Percentiles rank a stretch among this genome's conserved stretches.
phyloP scores from a whole-genome alignment of 495 filamentous ascomycete genomes.

The Hypoxylon lienhwacheense region DNA sequence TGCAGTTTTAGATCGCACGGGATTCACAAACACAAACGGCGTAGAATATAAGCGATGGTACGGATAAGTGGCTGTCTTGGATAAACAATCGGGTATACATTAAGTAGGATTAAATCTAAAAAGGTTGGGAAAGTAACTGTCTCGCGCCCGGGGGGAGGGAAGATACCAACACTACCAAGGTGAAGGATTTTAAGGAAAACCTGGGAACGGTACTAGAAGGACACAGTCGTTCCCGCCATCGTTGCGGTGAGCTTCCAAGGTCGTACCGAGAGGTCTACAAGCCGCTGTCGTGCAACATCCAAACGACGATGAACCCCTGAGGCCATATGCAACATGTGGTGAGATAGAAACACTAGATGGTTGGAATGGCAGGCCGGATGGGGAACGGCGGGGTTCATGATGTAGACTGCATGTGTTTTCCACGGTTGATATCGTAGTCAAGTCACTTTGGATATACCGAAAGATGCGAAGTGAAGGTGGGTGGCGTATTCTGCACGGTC shows the following conservation, averaged over 20 bases:
- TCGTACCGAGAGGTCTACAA: slow-evolving; percentile 33
- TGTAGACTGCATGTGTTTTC: slow-evolving; percentile 27
- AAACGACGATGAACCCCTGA: slow-evolving; percentile 34
- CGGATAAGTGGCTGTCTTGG: too few species aligned
- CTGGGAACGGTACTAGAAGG: slow-evolving; percentile 5
- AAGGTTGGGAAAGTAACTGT: slow-evolving; percentile 11
- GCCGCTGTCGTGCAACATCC: slow-evolving; percentile 34
- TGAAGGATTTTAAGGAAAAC: slow-evolving; percentile 31
- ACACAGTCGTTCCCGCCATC: slow-evolving; percentile 7
- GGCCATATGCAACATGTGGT: slow-evolving; percentile 18
- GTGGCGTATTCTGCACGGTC: slow-evolving; percentile 26
- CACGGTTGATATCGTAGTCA: slow-evolving; percentile 21
- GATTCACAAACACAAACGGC: neutral
- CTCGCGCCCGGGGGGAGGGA: slow-evolving; percentile 11
- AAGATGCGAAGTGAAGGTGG: slow-evolving; percentile 24
- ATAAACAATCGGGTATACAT: too few species aligned
- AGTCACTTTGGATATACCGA: slow-evolving; percentile 19
- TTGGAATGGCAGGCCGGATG: slow-evolving; percentile 25
- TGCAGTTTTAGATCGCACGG: slow-evolving; percentile 13
- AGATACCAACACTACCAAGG: slow-evolving; percentile 17
- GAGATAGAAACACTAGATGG: slow-evolving; percentile 20
- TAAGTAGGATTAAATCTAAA: slow-evolving; percentile 7
- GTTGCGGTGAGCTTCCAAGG: slow-evolving; percentile 27
- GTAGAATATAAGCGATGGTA: too few species aligned
- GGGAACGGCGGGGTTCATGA: slow-evolving; percentile 26